A percentile compares a stretch with the other conserved stretches of the same genome.
Conservation (phyloP, 768 basidiomycete genomes). For the Guyanaporus albipodus region DNA sequence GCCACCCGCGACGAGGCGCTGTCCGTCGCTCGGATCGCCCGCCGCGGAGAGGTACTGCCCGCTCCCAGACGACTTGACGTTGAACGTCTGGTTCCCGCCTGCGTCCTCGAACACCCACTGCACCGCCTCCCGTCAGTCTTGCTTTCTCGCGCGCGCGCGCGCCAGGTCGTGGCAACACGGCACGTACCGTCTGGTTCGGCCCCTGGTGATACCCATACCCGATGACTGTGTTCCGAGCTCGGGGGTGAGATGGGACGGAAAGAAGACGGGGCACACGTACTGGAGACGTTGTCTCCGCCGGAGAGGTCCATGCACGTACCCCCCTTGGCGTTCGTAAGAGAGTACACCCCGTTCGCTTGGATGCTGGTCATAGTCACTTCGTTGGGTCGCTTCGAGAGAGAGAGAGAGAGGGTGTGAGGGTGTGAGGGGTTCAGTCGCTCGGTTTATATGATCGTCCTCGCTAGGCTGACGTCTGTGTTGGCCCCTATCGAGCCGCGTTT, state of each 20-base stretch:
- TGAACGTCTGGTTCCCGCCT: conserved; percentile 29
- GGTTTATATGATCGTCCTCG: too few relatives aligned
- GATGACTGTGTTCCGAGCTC: too few relatives aligned
- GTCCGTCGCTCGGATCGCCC: conserved; percentile 34
- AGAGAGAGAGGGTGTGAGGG: too few relatives aligned
- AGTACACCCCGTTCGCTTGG: conserved; percentile 38
- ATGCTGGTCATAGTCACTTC: conserved; percentile 21
- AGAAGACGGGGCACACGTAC: conserved; percentile 27
- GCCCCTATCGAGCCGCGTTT: not conserved
- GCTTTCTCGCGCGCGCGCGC: too few relatives aligned
- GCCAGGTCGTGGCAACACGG: too few relatives aligned
- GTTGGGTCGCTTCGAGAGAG: too few relatives aligned
- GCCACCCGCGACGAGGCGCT: conserved; percentile 35
- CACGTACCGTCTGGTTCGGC: conserved; percentile 47
- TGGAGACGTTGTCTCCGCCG: conserved; percentile 44
- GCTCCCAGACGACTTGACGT: conserved; percentile 40
- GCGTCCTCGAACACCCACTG: conserved; percentile 45
- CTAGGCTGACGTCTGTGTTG: too few relatives aligned
- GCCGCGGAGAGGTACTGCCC: conserved; percentile 40
- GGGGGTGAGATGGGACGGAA: not conserved
- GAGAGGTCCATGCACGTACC: conserved; percentile 56
- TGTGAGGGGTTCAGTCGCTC: too few relatives aligned
- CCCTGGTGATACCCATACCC: conserved; percentile 43
- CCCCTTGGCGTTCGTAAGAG: conserved; percentile 47
- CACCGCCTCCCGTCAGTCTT: not conserved